Conservation (phyloP, 345 rosid genomes). For the Ceriops decandra region DNA sequence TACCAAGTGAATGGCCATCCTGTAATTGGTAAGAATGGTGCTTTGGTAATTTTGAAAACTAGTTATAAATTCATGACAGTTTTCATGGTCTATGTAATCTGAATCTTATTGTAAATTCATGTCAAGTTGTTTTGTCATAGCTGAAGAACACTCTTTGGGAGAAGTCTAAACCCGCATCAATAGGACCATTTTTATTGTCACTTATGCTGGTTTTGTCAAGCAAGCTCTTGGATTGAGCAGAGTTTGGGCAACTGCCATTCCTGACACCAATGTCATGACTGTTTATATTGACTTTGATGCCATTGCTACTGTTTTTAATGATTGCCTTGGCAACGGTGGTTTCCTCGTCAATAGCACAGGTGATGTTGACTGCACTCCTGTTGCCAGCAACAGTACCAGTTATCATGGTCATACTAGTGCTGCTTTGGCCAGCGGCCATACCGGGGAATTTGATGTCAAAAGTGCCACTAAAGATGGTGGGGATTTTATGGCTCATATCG, state of each 20-base stretch:
- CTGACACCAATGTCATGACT: conserved; percentile 9
- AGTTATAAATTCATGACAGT: too few relatives aligned
- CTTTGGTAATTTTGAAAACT: too few relatives aligned
- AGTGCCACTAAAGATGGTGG: conserved; percentile 14
- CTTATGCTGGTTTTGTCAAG: conserved; percentile 13
- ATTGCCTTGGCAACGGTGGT: not conserved
- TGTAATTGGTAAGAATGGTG: too few relatives aligned
- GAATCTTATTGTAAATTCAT: not conserved
- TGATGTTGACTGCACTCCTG: not conserved
- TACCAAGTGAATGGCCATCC: too few relatives aligned
- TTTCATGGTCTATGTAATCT: not conserved
- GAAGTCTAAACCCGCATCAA: conserved; percentile 28
- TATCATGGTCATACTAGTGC: not conserved
- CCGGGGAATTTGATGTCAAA: not conserved
- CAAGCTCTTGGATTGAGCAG: conserved; percentile 8
- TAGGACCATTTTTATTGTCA: conserved; percentile 10
- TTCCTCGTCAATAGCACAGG: conserved; percentile 2
- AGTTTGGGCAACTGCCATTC: conserved; percentile 22
- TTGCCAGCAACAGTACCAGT: not conserved
- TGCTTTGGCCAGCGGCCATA: not conserved
- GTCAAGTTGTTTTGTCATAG: conserved; percentile 17
- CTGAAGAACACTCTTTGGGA: conserved; percentile 71
- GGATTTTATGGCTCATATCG: conserved; percentile 4
- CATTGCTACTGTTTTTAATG: not conserved
- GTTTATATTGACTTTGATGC: conserved; percentile 8